Evolutionary conservation across 768 basidiomycete genomes (phyloP).

Genomic region (Tephrocybe sp.): DNA sequence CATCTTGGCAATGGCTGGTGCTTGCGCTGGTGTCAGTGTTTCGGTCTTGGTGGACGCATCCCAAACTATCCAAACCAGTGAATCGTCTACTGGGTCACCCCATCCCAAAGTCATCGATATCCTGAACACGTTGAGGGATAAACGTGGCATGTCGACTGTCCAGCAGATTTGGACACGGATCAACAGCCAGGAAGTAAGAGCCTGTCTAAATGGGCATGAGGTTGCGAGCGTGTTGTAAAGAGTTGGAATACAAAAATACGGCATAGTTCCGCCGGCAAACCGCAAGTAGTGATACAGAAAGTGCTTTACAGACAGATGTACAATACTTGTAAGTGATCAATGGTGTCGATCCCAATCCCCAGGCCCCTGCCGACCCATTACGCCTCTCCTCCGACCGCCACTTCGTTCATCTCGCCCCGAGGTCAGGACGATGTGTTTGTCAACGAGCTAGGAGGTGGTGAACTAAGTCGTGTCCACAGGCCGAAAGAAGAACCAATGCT

Average conservation of each 20-base stretch:
- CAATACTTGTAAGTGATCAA: constrained; percentile 17
- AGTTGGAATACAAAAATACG: neutral
- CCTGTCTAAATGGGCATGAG: constrained; percentile 3
- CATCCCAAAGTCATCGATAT: neutral
- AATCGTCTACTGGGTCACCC: neutral
- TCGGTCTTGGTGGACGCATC: constrained; percentile 24
- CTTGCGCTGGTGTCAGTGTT: constrained; percentile 25
- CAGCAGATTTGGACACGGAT: constrained; percentile 9
- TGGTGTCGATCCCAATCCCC: constrained; percentile 62
- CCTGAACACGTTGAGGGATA: neutral
- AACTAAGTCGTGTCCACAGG: constrained; percentile 2
- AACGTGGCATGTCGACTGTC: constrained; percentile 4
- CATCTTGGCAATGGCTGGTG: constrained; percentile 26
- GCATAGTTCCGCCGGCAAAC: neutral
- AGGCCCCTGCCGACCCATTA: constrained; percentile 43
- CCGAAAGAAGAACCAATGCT: constrained; percentile 26
- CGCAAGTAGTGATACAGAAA: constrained; percentile 11
- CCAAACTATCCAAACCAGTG: neutral
- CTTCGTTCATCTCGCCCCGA: constrained; percentile 55
- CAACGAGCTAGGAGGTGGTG: constrained; percentile 60
- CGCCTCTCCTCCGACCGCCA: constrained; percentile 51
- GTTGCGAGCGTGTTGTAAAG: constrained; percentile 4
- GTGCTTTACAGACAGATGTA: neutral
- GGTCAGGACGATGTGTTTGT: constrained; percentile 71
- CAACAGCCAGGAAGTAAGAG: constrained; percentile 2